These are phyloP conservation scores for Casuarina equisetifolia DNA, from an alignment of 306 rosid genomes.

Conservation along the genomic window DNA sequence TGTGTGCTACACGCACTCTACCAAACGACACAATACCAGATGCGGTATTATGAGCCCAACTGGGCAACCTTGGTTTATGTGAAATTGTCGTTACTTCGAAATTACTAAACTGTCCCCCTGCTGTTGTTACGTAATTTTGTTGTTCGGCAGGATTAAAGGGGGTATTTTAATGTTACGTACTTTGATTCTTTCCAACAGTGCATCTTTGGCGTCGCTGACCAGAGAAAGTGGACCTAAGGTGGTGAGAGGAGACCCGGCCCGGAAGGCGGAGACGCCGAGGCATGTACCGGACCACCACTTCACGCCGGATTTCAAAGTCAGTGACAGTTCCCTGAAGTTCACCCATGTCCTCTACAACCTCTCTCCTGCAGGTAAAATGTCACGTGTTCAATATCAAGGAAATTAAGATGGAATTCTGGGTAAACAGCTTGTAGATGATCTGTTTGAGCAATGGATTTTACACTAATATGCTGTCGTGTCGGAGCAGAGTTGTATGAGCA, in stretches of 20 bases:
- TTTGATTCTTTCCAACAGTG: constrained; percentile 38
- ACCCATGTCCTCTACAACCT: constrained; percentile 93
- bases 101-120: neutral
- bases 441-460: too few relatives aligned
- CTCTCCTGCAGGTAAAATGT: constrained; percentile 77
- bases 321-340: constrained; percentile 85
- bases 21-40: constrained; percentile 16
- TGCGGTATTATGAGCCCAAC: neutral
- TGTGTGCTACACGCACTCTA: neutral
- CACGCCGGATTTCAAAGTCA: constrained; percentile 61
- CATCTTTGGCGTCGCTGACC: constrained; percentile 86
- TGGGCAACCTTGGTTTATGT: neutral
- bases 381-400: neutral
- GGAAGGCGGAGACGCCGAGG: constrained; percentile 36
- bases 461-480: too few relatives aligned
- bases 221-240: constrained; percentile 90
- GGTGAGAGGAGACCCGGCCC: constrained; percentile 83
- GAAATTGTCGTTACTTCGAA: neutral
- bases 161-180: neutral
- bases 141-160: too few relatives aligned
- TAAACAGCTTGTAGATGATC: too few relatives aligned
- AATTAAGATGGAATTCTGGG: too few relatives aligned
- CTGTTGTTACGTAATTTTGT: neutral
- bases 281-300: constrained; percentile 40
- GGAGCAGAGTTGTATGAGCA: constrained; percentile 79